Percentiles rank a stretch among this genome's conserved stretches.
These are phyloP conservation scores for Sclerotinia borealis DNA, from an alignment of 2,329 filamentous ascomycete species.

Conservation along the genomic window DNA sequence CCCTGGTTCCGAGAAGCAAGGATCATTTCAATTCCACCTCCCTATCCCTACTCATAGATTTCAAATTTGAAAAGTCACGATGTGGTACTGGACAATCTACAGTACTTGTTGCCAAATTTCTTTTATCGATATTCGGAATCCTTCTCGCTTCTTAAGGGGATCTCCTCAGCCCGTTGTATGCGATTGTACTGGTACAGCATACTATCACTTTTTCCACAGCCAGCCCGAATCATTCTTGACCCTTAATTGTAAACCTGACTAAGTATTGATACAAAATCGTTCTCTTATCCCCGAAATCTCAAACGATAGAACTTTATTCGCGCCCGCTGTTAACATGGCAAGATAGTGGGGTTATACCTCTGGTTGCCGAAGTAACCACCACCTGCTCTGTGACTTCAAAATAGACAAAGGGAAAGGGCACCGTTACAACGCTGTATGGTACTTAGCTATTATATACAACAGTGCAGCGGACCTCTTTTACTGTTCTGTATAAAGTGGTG, in stretches of 20 bases:
- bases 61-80: constrained; percentile 3
- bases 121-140: constrained; percentile 6
- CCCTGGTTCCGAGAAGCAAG: constrained; percentile 5
- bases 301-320: neutral
- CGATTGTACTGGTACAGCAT: constrained; percentile 6
- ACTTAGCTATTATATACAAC: constrained; percentile 1
- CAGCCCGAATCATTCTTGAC: constrained; percentile 3
- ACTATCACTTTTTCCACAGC: neutral
- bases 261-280: neutral
- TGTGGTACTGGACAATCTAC: constrained; percentile 4
- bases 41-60: neutral
- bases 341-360: constrained; percentile 7
- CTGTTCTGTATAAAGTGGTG: constrained; percentile 3
- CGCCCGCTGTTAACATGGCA: neutral
- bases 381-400: neutral
- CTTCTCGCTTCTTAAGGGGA: constrained; percentile 8
- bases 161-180: constrained; percentile 8
- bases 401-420: neutral
- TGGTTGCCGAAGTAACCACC: constrained; percentile 1
- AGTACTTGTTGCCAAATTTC: neutral
- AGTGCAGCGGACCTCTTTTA: constrained; percentile 3
- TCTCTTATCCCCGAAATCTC: constrained; percentile 7
- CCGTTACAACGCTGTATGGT: neutral
- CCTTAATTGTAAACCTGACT: neutral
- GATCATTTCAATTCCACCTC: neutral